A percentile compares a stretch with the other conserved stretches of the same genome.
Conservation (phyloP, 495 filamentous ascomycete species). For the Penicillium alfredii region DNA sequence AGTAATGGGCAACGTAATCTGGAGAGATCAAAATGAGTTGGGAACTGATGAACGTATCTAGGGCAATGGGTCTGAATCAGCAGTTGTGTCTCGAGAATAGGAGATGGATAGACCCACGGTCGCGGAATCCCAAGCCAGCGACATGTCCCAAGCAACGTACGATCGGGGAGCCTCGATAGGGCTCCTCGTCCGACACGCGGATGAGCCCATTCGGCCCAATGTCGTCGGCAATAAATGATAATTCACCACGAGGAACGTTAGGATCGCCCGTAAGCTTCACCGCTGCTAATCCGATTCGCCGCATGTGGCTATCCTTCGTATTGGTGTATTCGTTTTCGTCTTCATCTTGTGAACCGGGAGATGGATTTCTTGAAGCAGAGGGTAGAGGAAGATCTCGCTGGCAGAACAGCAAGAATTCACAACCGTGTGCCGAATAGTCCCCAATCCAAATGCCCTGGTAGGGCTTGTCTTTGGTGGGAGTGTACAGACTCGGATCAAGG, state of each 20-base stretch:
- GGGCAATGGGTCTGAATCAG: slow-evolving; percentile 3
- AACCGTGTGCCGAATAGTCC: slow-evolving; percentile 81
- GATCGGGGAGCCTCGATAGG: slow-evolving; percentile 69
- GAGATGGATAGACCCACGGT: slow-evolving; percentile 46
- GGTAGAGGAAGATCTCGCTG: slow-evolving; percentile 50
- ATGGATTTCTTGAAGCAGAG: slow-evolving; percentile 30
- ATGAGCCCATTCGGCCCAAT: slow-evolving; percentile 58
- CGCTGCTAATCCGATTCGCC: slow-evolving; percentile 60
- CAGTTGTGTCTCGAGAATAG: neutral
- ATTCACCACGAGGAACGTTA: slow-evolving; percentile 81
- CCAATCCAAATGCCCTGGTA: slow-evolving; percentile 89
- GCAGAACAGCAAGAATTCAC: slow-evolving; percentile 76
- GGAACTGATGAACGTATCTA: slow-evolving; percentile 66
- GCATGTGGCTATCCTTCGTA: slow-evolving; percentile 5
- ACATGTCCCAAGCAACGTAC: slow-evolving; percentile 73
- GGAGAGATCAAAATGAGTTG: slow-evolving; percentile 76
- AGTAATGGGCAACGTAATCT: slow-evolving; percentile 74
- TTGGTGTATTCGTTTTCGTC: slow-evolving; percentile 2
- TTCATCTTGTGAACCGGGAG: neutral
- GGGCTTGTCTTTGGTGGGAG: slow-evolving; percentile 70
- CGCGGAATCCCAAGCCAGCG: slow-evolving; percentile 59
- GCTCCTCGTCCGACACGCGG: slow-evolving; percentile 55
- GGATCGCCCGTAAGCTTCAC: slow-evolving; percentile 89
- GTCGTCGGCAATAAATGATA: slow-evolving; percentile 72
- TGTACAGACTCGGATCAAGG: slow-evolving; percentile 64